phyloP scores from a whole-genome alignment of 345 rosid species.

The Bruguiera sexangula region DNA sequence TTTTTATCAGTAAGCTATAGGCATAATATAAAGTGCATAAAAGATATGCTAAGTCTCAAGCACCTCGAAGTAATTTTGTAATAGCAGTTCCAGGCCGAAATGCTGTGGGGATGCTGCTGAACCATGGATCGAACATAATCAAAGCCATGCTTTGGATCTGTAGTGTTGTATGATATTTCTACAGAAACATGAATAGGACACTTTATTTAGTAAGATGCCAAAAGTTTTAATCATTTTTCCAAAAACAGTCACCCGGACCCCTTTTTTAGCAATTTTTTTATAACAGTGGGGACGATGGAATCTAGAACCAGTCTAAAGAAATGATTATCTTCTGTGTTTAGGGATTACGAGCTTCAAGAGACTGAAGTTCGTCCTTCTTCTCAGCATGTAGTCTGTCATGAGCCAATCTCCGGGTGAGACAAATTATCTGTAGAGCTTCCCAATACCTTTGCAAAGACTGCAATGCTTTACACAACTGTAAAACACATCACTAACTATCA shows the following conservation, averaged over 20 bases:
- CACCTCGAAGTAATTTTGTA: constrained; percentile 79
- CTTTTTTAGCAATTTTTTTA: not conserved
- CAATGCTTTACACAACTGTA: constrained; percentile 74
- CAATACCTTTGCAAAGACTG: constrained; percentile 64
- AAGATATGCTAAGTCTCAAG: not conserved
- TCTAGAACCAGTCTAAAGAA: not conserved
- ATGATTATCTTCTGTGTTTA: constrained; percentile 4
- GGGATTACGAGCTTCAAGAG: constrained; percentile 79
- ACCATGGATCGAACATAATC: constrained; percentile 66
- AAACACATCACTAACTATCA: not conserved
- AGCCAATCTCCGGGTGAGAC: constrained; percentile 38
- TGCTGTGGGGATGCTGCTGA: constrained; percentile 70
- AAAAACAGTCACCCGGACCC: not conserved
- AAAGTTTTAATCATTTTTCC: not conserved
- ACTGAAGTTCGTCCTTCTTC: constrained; percentile 68
- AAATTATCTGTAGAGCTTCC: constrained; percentile 73
- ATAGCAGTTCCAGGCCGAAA: constrained; percentile 93
- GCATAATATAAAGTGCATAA: not conserved
- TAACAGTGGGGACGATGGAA: not conserved
- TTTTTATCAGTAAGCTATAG: not conserved
- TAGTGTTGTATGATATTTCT: constrained; percentile 76
- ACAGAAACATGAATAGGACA: constrained; percentile 20
- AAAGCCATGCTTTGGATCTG: constrained; percentile 79
- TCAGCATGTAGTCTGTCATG: constrained; percentile 36
- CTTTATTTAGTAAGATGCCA: constrained; percentile 1